These are phyloP conservation scores for Mollisia scopiformis DNA, from an alignment of 2,329 filamentous ascomycete species.

Conservation along the genomic window DNA sequence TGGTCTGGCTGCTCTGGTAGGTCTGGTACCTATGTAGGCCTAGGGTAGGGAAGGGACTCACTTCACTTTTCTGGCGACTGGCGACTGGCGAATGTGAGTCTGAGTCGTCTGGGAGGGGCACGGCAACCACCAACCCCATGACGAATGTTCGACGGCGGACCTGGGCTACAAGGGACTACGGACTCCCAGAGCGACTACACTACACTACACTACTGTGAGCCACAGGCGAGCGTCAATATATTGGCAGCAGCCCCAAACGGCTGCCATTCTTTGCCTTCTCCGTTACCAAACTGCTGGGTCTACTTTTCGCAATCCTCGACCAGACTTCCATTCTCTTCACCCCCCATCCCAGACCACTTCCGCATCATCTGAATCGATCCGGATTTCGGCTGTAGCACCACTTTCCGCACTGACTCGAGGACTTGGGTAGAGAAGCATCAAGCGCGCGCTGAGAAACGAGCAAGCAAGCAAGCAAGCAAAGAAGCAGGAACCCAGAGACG, in stretches of 20 bases:
- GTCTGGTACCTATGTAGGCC: too few relatives aligned
- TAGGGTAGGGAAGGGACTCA: too few relatives aligned
- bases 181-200: too few relatives aligned
- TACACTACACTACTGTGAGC: too few relatives aligned
- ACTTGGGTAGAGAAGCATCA: neutral
- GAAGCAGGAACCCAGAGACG: conserved; percentile 9
- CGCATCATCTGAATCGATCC: neutral
- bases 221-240: conserved; percentile 36
- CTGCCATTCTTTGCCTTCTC: conserved; percentile 29
- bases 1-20: too few relatives aligned
- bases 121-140: conserved; percentile 30
- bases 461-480: too few relatives aligned
- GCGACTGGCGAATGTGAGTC: too few relatives aligned
- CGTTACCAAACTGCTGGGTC: conserved; percentile 36
- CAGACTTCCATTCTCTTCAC: neutral
- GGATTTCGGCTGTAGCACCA: neutral
- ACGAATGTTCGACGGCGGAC: conserved; percentile 23
- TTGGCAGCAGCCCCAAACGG: conserved; percentile 34
- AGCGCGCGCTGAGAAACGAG: conserved; percentile 3
- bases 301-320: conserved; percentile 14
- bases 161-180: too few relatives aligned
- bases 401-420: neutral
- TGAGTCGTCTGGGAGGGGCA: neutral
- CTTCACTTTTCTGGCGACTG: neutral
- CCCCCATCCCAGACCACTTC: conserved; percentile 6